Base-by-base conservation (phyloP, 441 rosid genomes). In the Euphorbia corollata region DNA sequence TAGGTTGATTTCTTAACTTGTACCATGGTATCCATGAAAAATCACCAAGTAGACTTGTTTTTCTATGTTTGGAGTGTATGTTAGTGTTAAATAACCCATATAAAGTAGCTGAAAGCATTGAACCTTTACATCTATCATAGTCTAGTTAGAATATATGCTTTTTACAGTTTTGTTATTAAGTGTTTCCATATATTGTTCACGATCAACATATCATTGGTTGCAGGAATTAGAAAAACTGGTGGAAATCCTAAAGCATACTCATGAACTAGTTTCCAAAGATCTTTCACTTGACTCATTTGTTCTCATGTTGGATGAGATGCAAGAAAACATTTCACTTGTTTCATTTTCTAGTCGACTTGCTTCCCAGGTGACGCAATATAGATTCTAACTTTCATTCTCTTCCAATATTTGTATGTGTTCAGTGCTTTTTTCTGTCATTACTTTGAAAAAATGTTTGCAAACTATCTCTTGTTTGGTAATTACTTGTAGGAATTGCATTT, bases 281-380 rank as follows among this genome's bases (percentile, higher is more conserved):
- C 81, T 95, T 77, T 74, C 89, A 41, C 74, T 95, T 73, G 98
- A 95, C 68, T 82, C 96, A 56, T 92, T 92, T 72, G 82, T 77
- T 80, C 83, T 92, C 76, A 90, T 95, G 86, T 73, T 92, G 81
- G 91, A 85, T 74, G 98, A 95, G 85, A 92, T 92, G 95, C 97
- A 87, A 82, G 99, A 95, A 80, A 95, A 92, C 79, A 74, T 86
- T 27, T 92, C 99, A 51, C 97, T 90, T 10, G 96, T 95, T 74
- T 95, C 99, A 68, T 95, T 86, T 80, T 92, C 99, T 27, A 90
- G 98, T 77, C 86, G 97, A 71, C 95, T 95, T 73, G 98, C 96
- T 72, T 86, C 98, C 80, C 99, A 95, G 97, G 99, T 95, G 76
- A 71, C 75, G 64, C 41, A 23, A 63, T 68, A 54, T 45, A 53